Evolutionary conservation across 257 asterid species (phyloP).

Genomic region (Mentha longifolia): DNA sequence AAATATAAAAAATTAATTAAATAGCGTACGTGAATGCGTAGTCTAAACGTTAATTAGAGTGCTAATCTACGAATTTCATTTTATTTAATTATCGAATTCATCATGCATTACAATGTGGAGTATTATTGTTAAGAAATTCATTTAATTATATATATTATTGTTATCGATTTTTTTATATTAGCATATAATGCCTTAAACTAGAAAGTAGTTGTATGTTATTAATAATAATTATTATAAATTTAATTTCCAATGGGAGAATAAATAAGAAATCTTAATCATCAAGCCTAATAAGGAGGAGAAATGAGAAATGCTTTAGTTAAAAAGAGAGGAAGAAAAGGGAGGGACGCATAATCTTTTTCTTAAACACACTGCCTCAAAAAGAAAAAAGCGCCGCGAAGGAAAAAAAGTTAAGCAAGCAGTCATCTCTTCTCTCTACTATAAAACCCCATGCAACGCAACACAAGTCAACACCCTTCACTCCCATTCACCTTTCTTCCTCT

Average conservation of each 20-base stretch:
- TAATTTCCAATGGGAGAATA: no score
- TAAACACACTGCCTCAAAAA: constrained; percentile 25
- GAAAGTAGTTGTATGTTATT: no score
- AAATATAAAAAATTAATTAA: background rate
- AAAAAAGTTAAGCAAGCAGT: constrained; percentile 21
- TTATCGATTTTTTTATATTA: no score
- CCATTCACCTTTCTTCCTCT: background rate
- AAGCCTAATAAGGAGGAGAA: constrained; percentile 8
- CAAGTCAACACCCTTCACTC: constrained; percentile 39
- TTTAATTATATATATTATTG: no score
- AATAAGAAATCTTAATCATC: constrained; percentile 14
- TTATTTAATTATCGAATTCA: background rate
- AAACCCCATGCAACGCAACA: constrained; percentile 39
- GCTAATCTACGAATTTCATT: background rate
- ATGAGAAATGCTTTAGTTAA: constrained; percentile 12
- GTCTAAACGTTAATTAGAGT: background rate
- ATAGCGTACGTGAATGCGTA: background rate
- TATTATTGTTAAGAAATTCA: no score
- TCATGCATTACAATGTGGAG: background rate
- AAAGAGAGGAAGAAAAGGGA: constrained; percentile 4
- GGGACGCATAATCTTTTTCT: constrained; percentile 32
- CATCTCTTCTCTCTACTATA: background rate
- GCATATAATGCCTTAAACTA: no score
- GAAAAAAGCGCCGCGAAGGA: constrained; percentile 25
- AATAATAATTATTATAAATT: no score